These are phyloP conservation scores for Tilletia walkeri DNA, from an alignment of 1,284 basidiomycete species.

Conservation along the genomic window DNA sequence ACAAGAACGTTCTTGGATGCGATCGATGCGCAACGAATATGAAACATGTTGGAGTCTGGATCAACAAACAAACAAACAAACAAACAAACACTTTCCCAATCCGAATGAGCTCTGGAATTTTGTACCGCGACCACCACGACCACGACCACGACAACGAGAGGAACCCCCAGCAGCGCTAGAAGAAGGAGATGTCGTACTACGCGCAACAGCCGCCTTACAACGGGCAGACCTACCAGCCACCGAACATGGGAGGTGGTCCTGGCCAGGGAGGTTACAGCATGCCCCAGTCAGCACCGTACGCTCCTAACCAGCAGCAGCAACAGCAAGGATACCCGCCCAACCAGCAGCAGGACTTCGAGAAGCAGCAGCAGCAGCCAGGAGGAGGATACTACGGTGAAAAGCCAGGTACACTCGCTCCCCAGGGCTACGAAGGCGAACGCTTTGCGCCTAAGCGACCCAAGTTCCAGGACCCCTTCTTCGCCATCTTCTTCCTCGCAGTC, in stretches of 20 bases:
- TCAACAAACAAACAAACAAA: no score
- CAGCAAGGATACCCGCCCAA: not conserved
- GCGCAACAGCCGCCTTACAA: not conserved
- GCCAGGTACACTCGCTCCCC: constrained; percentile 40
- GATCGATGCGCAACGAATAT: no score
- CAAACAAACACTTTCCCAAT: no score
- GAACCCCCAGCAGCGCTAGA: no score
- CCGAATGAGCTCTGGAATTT: no score
- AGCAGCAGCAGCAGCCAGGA: constrained; percentile 20
- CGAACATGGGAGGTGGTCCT: not conserved
- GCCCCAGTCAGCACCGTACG: constrained; percentile 13
- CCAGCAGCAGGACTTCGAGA: constrained; percentile 36
- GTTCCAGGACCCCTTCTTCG: constrained; percentile 50
- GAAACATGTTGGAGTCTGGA: no score
- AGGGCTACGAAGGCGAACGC: constrained; percentile 43
- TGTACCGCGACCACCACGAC: no score
- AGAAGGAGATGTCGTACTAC: constrained; percentile 17
- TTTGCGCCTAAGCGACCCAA: constrained; percentile 42
- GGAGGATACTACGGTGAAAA: constrained; percentile 30
- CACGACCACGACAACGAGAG: no score
- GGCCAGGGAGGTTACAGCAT: not conserved
- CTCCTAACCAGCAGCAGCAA: not conserved
- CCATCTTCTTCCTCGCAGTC: constrained; percentile 55
- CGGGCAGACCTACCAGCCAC: not conserved
- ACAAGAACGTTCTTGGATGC: no score